These are phyloP conservation scores for Lolium multiflorum DNA, from an alignment of 176 grass and related monocot genomes.

Conservation along the genomic window DNA sequence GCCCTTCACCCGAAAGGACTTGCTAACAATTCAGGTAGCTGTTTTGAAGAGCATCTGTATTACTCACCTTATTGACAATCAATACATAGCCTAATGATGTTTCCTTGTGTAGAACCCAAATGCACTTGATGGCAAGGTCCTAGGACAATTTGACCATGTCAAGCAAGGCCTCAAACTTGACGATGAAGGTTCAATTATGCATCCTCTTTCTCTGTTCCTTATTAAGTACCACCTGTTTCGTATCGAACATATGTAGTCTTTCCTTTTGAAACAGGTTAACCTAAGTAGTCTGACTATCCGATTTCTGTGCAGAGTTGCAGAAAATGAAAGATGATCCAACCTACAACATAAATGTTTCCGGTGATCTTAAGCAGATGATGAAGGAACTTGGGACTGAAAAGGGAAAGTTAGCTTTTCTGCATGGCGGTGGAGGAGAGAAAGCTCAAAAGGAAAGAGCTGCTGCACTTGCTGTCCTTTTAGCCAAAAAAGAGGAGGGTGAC, in stretches of 20 bases:
- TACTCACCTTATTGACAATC: slow-evolving; percentile 24
- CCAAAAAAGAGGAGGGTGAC: slow-evolving; percentile 62
- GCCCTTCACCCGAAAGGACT: slow-evolving; percentile 80
- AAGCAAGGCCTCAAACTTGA: slow-evolving; percentile 95
- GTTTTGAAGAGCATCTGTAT: slow-evolving; percentile 26
- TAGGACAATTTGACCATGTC: slow-evolving; percentile 93
- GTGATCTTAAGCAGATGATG: slow-evolving; percentile 98
- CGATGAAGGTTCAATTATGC: slow-evolving; percentile 72
- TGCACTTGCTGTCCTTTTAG: slow-evolving; percentile 71
- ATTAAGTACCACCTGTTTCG: slow-evolving; percentile 19
- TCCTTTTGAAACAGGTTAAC: not conserved
- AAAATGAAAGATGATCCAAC: slow-evolving; percentile 93
- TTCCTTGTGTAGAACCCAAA: slow-evolving; percentile 83
- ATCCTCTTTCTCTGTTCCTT: slow-evolving; percentile 19
- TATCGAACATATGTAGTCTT: slow-evolving; percentile 22
- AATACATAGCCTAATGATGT: slow-evolving; percentile 29
- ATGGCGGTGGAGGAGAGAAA: slow-evolving; percentile 89
- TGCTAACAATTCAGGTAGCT: slow-evolving; percentile 98
- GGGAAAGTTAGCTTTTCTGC: slow-evolving; percentile 77
- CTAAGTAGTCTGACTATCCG: not conserved
- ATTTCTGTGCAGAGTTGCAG: slow-evolving; percentile 61
- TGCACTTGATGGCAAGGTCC: slow-evolving; percentile 77
- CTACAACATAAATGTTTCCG: slow-evolving; percentile 94
- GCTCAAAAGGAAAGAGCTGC: slow-evolving; percentile 95
- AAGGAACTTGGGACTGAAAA: slow-evolving; percentile 97